Percentiles rank a stretch among this genome's conserved stretches.
Evolutionary conservation across 441 rosid genomes (phyloP).

Genomic region (Populus trichocarpa): DNA sequence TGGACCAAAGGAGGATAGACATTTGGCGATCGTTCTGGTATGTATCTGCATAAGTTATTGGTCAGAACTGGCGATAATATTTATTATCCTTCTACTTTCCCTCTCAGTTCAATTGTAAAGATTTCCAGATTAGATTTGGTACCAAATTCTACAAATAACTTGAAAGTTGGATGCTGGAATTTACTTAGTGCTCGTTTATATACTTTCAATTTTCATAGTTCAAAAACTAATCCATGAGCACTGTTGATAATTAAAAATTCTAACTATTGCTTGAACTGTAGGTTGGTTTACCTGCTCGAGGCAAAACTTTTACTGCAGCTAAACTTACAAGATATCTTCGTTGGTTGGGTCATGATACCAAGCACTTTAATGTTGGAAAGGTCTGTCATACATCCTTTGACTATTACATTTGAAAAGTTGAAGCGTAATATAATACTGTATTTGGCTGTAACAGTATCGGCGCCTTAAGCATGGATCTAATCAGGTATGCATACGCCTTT

Average conservation of each 20-base stretch:
- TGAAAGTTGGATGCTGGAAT: slow-evolving; percentile 1
- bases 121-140: slow-evolving; percentile 2
- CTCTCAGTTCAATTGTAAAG: slow-evolving; percentile 12
- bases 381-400: slow-evolving; percentile 29
- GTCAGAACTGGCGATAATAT: slow-evolving; percentile 12
- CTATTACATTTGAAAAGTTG: slow-evolving; percentile 10
- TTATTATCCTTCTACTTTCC: slow-evolving; percentile 8
- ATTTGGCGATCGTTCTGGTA: slow-evolving; percentile 97
- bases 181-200: not conserved
- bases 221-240: not conserved
- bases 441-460: slow-evolving; percentile 70
- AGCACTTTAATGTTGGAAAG: slow-evolving; percentile 99
- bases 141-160: not conserved
- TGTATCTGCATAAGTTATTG: slow-evolving; percentile 7
- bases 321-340: slow-evolving; percentile 98
- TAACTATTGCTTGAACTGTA: slow-evolving; percentile 28
- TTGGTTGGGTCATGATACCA: slow-evolving; percentile 99
- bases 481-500: slow-evolving; percentile 44
- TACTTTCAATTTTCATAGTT: not conserved
- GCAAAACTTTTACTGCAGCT: slow-evolving; percentile 97
- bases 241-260: not conserved
- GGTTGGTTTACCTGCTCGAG: slow-evolving; percentile 99
- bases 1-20: slow-evolving; percentile 95
- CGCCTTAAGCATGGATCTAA: slow-evolving; percentile 97
- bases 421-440: slow-evolving; percentile 19